phyloP scores from a whole-genome alignment of 805 yeast species.

The Clavispora asparagi region DNA sequence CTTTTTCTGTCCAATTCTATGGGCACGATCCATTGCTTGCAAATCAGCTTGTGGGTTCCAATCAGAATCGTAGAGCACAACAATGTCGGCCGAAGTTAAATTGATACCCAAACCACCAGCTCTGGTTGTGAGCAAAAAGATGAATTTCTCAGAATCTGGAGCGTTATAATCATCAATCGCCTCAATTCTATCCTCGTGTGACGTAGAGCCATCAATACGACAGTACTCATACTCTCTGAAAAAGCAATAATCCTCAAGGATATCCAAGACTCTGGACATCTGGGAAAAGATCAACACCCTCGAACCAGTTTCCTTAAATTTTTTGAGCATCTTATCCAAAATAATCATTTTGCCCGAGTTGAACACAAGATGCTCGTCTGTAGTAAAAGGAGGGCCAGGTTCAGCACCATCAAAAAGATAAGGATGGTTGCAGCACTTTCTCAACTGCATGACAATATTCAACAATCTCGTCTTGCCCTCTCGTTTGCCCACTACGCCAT shows the following conservation, averaged over 20 bases:
- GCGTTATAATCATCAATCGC: conserved; percentile 90
- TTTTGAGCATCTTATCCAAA: conserved; percentile 73
- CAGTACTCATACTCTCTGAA: conserved; percentile 82
- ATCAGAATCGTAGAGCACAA: conserved; percentile 83
- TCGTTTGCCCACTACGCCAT: conserved; percentile 90
- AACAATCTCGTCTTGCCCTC: conserved; percentile 88
- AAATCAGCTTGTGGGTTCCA: conserved; percentile 99
- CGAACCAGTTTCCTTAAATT: conserved; percentile 71
- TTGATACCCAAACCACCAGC: conserved; percentile 98
- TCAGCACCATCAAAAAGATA: conserved; percentile 98
- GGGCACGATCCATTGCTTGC: conserved; percentile 98
- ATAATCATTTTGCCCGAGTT: conserved; percentile 91
- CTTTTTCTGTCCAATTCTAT: conserved; percentile 93
- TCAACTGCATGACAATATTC: conserved; percentile 92
- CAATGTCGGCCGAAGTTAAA: conserved; percentile 87
- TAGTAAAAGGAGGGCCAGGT: conserved; percentile 96
- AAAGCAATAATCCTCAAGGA: conserved; percentile 85
- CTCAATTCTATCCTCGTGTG: conserved; percentile 85
- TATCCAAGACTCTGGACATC: conserved; percentile 86
- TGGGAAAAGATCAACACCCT: conserved; percentile 90
- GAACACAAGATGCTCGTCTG: conserved; percentile 88
- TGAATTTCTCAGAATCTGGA: conserved; percentile 76
- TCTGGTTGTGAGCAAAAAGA: conserved; percentile 84
- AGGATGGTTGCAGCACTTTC: conserved; percentile 97
- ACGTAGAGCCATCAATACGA: conserved; percentile 90